Conservation (phyloP, 345 rosid genomes). For the Combretum micranthum region DNA sequence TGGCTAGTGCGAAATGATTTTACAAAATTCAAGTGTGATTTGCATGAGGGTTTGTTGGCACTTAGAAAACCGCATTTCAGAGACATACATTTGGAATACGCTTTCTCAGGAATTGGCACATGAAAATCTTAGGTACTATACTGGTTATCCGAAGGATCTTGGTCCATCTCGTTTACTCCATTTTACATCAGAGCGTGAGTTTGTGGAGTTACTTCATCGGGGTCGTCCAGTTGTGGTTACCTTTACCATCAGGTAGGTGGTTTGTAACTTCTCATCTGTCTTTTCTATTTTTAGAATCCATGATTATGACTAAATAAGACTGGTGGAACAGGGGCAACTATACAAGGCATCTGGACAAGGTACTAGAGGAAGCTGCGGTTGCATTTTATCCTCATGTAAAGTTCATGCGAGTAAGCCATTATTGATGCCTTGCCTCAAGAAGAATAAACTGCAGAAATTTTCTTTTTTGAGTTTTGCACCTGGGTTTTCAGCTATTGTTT, state of each 20-base stretch:
- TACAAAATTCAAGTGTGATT: no score
- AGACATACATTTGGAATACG: no score
- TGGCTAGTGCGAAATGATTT: no score
- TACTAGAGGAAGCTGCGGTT: conserved; percentile 83
- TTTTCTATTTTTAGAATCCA: background rate
- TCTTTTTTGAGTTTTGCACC: background rate
- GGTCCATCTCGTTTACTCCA: conserved; percentile 74
- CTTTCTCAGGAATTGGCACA: no score
- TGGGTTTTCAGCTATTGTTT: background rate
- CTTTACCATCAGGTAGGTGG: conserved; percentile 68
- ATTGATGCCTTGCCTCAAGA: conserved; percentile 1
- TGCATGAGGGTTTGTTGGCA: no score
- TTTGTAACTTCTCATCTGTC: background rate
- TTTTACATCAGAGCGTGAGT: conserved; percentile 85
- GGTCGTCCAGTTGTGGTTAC: conserved; percentile 76
- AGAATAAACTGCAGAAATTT: background rate
- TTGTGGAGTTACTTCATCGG: conserved; percentile 84
- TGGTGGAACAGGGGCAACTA: conserved; percentile 61
- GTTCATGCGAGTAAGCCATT: conserved; percentile 67
- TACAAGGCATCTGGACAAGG: conserved; percentile 75
- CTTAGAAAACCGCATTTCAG: no score
- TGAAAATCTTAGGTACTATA: conserved; percentile 51
- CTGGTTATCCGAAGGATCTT: conserved; percentile 86
- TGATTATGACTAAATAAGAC: conserved; percentile 1
- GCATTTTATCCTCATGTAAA: conserved; percentile 81